A percentile compares a stretch with the other conserved stretches of the same genome.
Evolutionary conservation across 2,329 filamentous ascomycete species (phyloP).

Genomic region (Xylariaceae sp.): DNA sequence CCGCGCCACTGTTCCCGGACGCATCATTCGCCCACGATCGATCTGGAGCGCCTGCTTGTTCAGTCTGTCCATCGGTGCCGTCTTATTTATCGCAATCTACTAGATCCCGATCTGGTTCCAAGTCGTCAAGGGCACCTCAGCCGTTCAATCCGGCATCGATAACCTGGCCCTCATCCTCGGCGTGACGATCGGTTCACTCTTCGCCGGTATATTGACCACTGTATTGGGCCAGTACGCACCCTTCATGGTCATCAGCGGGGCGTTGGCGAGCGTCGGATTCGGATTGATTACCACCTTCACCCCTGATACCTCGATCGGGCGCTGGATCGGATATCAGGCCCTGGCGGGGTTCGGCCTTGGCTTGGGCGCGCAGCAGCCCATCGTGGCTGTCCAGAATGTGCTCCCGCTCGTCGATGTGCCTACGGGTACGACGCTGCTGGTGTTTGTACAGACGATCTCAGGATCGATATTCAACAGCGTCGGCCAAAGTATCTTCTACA

Average conservation of each 20-base stretch:
- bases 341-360: not conserved
- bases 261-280: not conserved
- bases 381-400: not conserved
- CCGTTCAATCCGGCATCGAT: conserved; percentile 39
- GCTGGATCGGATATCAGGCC: not conserved
- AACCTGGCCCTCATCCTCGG: conserved; percentile 38
- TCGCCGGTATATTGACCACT: not conserved
- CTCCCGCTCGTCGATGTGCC: not conserved
- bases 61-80: conserved; percentile 30
- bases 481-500: not conserved
- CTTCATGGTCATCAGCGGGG: not conserved
- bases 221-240: not conserved
- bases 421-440: not conserved
- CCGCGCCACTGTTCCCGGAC: conserved; percentile 37
- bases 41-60: conserved; percentile 32
- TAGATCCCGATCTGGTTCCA: conserved; percentile 50
- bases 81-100: conserved; percentile 37
- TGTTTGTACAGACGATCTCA: not conserved
- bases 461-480: not conserved
- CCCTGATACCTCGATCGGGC: not conserved
- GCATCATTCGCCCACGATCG: conserved; percentile 37
- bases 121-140: conserved; percentile 36
- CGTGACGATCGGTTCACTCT: conserved; percentile 14
- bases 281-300: not conserved
- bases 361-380: not conserved